Base-by-base conservation (phyloP, 2,329 filamentous ascomycete genomes). In the Alternaria triticimaculans region DNA sequence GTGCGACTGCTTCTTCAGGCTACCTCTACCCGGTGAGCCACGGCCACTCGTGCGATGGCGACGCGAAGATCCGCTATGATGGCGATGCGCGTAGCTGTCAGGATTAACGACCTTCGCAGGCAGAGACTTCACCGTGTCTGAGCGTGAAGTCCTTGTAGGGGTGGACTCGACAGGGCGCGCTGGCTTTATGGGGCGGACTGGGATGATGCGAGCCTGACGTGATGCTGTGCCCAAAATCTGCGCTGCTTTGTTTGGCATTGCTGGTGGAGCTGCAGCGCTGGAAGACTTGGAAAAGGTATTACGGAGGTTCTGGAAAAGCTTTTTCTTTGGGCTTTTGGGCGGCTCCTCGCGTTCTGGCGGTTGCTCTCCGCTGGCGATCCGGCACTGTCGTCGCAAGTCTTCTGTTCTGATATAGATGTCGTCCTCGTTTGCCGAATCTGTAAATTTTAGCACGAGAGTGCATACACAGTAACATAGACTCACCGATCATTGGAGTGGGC, bases 261-360 rank as follows among this genome's bases (percentile, higher is more conserved):
- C 65, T 12, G 66, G 50, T 4, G 65, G 48, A 10, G 48, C 45
- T 37, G 11, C 21, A 5, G 20, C 60, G 9, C 48, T 51, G 2
- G 71, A 58, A 8, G 68, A 55, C 33, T 68, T 73, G 26, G 59
- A 69, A 46, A 78, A 78, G 4, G 63, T 66, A 9, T 75, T 76
- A 6, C 77, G 63, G 30, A 67, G 72, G 53, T 76, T 73, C 14
- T 79, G 78, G 54, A 83, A 76, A 25, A 83, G 64, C 58, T 78
- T 78, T 72, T 80, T 82, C 69, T 77, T 82, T 0, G 81, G 80
- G 56, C 79, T 82, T 68, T 78, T 81, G 18, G 43, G 28, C 30
- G 66, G 51, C 21, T 69, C 69, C 8, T 70, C 60, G 26, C 25
- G 18, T 11, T 68, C 62, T 30, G 30, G 7, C 26, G 66, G 54